These are phyloP conservation scores for Ogataea minuta DNA, from an alignment of 805 yeast genomes.

Conservation along the genomic window DNA sequence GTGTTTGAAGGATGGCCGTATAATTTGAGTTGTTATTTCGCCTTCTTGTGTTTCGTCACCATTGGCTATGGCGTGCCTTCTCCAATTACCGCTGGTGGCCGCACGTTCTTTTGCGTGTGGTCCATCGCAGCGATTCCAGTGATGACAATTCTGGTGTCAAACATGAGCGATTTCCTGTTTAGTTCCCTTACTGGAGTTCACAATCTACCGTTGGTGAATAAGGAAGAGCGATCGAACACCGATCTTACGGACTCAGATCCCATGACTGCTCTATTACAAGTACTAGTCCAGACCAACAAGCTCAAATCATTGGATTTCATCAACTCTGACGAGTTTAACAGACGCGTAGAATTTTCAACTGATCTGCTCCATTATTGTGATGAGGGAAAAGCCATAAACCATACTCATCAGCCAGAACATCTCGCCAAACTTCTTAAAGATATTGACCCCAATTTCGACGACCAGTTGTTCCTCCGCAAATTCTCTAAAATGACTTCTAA, in stretches of 20 bases:
- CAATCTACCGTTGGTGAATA: background rate
- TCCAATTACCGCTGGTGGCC: conserved; percentile 63
- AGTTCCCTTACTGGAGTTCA: conserved; percentile 20
- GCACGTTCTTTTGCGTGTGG: conserved; percentile 77
- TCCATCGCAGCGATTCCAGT: conserved; percentile 79
- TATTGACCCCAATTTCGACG: conserved; percentile 22
- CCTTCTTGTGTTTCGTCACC: conserved; percentile 71
- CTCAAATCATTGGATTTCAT: conserved; percentile 20
- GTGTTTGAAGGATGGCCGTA: conserved; percentile 69
- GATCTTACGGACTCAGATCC: conserved; percentile 16
- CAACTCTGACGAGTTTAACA: conserved; percentile 18
- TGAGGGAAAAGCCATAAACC: conserved; percentile 18
- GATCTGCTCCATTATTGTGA: conserved; percentile 24
- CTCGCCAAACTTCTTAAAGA: conserved; percentile 16
- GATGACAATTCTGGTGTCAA: conserved; percentile 78
- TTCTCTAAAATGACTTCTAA: conserved; percentile 1
- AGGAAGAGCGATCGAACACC: conserved; percentile 1
- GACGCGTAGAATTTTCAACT: conserved; percentile 17
- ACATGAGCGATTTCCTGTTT: conserved; percentile 61
- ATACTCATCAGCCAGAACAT: background rate
- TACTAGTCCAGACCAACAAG: conserved; percentile 19
- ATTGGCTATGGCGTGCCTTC: conserved; percentile 82
- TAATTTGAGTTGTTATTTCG: conserved; percentile 70
- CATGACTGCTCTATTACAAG: conserved; percentile 20
- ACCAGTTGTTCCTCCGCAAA: conserved; percentile 9